Evolutionary conservation across 345 rosid genomes (phyloP).

Genomic region (Eucalyptus caleyi): DNA sequence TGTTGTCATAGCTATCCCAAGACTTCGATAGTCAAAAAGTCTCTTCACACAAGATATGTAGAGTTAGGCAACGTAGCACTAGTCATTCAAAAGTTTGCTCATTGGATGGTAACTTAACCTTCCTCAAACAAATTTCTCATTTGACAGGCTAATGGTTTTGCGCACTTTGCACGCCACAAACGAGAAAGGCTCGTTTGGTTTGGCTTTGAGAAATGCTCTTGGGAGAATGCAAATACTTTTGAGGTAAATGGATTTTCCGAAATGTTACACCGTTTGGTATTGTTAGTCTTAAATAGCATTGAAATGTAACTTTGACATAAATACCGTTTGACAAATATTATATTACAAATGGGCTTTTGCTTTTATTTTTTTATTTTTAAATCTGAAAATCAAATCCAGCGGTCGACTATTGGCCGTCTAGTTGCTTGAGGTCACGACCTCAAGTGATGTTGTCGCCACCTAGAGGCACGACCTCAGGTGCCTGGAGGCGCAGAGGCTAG

Average conservation of each 20-base stretch:
- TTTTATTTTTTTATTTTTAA: no score
- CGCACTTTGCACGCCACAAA: not conserved
- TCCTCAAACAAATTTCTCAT: not conserved
- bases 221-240: no score
- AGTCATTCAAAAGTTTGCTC: not conserved
- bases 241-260: fast-evolving
- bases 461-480: no score
- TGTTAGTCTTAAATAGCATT: no score
- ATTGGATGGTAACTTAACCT: not conserved
- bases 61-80: not conserved
- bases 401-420: fast-evolving
- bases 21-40: not conserved
- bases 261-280: no score
- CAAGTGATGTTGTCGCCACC: fast-evolving
- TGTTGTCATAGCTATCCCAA: not conserved
- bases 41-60: not conserved
- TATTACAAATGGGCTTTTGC: no score
- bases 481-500: no score
- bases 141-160: not conserved
- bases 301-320: no score
- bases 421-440: no score
- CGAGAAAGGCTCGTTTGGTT: no score
- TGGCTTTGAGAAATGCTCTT: fast-evolving
- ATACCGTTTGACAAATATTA: no score
- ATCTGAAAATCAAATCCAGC: fast-evolving